Percentiles rank a stretch among this genome's conserved stretches.
These are phyloP conservation scores for Penicillium sp. DNA, from an alignment of 2,329 filamentous ascomycete species.

Conservation along the genomic window DNA sequence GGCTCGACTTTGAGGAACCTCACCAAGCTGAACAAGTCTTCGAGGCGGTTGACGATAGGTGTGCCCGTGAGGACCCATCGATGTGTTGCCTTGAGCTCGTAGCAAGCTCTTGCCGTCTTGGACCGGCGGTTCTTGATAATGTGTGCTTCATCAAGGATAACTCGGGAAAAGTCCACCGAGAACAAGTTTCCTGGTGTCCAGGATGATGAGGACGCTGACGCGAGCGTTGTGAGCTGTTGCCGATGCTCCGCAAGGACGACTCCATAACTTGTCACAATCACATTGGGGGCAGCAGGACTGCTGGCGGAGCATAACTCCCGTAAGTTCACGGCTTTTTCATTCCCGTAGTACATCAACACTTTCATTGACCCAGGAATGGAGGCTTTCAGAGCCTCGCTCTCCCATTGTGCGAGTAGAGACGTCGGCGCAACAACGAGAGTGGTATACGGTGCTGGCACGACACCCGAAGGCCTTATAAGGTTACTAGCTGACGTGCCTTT, in stretches of 20 bases:
- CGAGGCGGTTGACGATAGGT: slow-evolving; percentile 92
- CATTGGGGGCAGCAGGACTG: slow-evolving; percentile 80
- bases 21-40: slow-evolving; percentile 92
- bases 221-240: slow-evolving; percentile 59
- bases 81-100: slow-evolving; percentile 82
- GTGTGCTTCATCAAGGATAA: slow-evolving; percentile 95
- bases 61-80: slow-evolving; percentile 95
- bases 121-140: slow-evolving; percentile 88
- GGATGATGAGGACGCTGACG: slow-evolving; percentile 57
- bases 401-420: slow-evolving; percentile 95
- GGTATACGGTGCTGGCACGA: slow-evolving; percentile 79
- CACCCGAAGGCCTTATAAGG: slow-evolving; percentile 62
- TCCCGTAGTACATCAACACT: slow-evolving; percentile 88
- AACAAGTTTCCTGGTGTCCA: slow-evolving; percentile 72
- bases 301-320: slow-evolving; percentile 76
- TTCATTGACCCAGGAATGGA: slow-evolving; percentile 83
- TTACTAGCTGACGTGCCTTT: slow-evolving; percentile 58
- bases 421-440: slow-evolving; percentile 96
- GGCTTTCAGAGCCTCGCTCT: slow-evolving; percentile 90
- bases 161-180: slow-evolving; percentile 89
- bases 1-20: slow-evolving; percentile 93
- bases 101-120: slow-evolving; percentile 94
- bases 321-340: slow-evolving; percentile 79
- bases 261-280: slow-evolving; percentile 95
- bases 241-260: slow-evolving; percentile 88